Percentiles rank a stretch among this genome's conserved stretches.
phyloP scores from a whole-genome alignment of 805 yeast species.

The Candida tibetensis region DNA sequence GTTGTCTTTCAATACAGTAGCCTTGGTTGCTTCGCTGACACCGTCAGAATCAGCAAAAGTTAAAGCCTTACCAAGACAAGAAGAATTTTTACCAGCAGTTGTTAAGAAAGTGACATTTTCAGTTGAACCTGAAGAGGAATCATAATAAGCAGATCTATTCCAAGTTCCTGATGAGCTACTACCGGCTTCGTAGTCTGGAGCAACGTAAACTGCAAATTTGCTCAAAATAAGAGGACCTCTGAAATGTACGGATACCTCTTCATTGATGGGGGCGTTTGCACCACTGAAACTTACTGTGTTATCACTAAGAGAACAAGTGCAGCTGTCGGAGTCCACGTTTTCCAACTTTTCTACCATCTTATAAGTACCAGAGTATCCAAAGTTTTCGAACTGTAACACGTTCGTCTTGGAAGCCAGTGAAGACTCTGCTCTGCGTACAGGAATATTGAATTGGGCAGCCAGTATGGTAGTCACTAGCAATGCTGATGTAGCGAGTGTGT shows the following conservation, averaged over 20 bases:
- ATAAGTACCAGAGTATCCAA: conserved; percentile 56
- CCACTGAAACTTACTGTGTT: conserved; percentile 50
- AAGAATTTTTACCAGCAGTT: conserved; percentile 55
- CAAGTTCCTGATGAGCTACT: conserved; percentile 44
- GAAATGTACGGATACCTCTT: conserved; percentile 71
- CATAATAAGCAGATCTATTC: conserved; percentile 60
- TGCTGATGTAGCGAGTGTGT: neutral
- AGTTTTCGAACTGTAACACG: conserved; percentile 48
- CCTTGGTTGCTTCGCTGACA: conserved; percentile 36
- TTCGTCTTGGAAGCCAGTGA: conserved; percentile 14
- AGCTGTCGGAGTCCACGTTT: conserved; percentile 39
- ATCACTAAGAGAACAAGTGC: conserved; percentile 44
- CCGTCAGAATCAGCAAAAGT: conserved; percentile 64
- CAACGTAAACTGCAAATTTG: conserved; percentile 60
- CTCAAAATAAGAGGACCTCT: conserved; percentile 68
- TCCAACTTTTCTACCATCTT: conserved; percentile 44
- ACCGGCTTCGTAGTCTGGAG: conserved; percentile 39
- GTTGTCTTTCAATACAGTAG: conserved; percentile 50
- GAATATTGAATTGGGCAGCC: neutral
- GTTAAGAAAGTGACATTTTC: conserved; percentile 69
- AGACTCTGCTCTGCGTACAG: neutral
- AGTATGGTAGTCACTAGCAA: neutral
- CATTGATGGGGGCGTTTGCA: conserved; percentile 61
- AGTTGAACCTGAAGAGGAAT: conserved; percentile 45
- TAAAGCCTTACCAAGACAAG: conserved; percentile 68